These are phyloP conservation scores for Podospora anserina DNA, from an alignment of 495 filamentous ascomycete species.

Conservation along the genomic window DNA sequence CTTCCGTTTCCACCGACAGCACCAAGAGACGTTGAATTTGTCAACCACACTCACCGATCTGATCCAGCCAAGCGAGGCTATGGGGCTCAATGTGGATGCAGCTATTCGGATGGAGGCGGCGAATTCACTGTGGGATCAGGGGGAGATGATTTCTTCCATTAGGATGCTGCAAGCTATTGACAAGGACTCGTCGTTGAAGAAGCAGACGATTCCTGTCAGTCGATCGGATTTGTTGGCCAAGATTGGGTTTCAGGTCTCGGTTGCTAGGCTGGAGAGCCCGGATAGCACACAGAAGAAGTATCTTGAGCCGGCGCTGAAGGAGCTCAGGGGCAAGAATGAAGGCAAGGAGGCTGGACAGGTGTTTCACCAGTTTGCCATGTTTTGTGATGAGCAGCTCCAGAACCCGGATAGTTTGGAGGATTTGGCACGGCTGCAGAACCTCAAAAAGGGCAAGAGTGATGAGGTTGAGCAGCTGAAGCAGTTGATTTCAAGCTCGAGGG, in stretches of 20 bases:
- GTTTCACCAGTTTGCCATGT: conserved; percentile 89
- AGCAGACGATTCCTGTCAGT: conserved; percentile 70
- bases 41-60: conserved; percentile 77
- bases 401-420: conserved; percentile 83
- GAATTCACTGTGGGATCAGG: conserved; percentile 91
- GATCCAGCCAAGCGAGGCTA: conserved; percentile 58
- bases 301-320: conserved; percentile 74
- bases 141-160: conserved; percentile 88
- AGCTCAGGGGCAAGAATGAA: conserved; percentile 64
- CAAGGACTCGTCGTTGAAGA: conserved; percentile 57
- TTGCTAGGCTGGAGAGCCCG: conserved; percentile 89
- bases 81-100: conserved; percentile 72
- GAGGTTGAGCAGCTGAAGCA: conserved; percentile 68
- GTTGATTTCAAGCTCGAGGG: conserved; percentile 40
- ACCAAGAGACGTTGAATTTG: conserved; percentile 80
- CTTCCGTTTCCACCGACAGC: conserved; percentile 70
- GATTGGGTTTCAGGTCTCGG: conserved; percentile 81
- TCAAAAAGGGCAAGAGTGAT: conserved; percentile 74
- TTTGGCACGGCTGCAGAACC: conserved; percentile 70
- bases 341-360: conserved; percentile 80
- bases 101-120: conserved; percentile 75
- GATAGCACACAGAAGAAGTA: conserved; percentile 84
- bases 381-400: conserved; percentile 90
- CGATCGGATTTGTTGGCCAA: conserved; percentile 80
- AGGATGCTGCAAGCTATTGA: conserved; percentile 76